Evolutionary conservation across 129 eudicot species (phyloP).

Genomic region (Deinandra increscens): DNA sequence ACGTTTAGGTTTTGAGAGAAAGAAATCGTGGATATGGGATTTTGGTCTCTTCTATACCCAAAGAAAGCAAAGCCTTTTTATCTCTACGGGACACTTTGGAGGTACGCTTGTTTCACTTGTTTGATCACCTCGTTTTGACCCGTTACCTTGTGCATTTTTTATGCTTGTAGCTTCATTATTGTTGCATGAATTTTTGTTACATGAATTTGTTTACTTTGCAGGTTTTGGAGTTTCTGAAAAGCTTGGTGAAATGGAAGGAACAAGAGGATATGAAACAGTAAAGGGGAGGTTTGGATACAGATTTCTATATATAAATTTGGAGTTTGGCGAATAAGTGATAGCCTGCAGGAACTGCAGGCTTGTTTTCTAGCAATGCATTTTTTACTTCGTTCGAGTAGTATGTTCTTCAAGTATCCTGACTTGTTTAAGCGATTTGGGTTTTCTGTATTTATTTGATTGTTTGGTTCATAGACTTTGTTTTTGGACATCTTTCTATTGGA

Average conservation of each 20-base stretch:
- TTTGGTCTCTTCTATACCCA: conserved; percentile 60
- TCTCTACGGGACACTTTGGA: conserved; percentile 56
- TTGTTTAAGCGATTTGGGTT: conserved; percentile 13
- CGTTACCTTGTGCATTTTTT: neutral
- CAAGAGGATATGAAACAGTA: conserved; percentile 14
- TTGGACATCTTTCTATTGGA: neutral
- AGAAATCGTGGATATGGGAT: conserved; percentile 63
- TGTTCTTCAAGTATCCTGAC: conserved; percentile 13
- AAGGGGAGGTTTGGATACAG: conserved; percentile 17
- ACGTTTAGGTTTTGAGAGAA: conserved; percentile 52
- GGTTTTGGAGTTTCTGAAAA: conserved; percentile 60
- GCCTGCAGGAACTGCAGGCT: conserved; percentile 37
- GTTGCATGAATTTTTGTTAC: neutral
- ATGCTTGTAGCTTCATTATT: neutral
- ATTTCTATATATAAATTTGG: conserved; percentile 18
- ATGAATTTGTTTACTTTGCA: conserved; percentile 6
- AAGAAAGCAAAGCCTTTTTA: conserved; percentile 71
- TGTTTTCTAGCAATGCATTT: conserved; percentile 12
- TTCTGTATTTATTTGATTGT: conserved; percentile 16
- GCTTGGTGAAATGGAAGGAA: conserved; percentile 51
- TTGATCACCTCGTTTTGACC: neutral
- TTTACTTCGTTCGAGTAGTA: conserved; percentile 7
- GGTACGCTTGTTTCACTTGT: conserved; percentile 10
- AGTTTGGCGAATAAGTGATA: conserved; percentile 29
- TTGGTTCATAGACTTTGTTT: conserved; percentile 23